Base-by-base conservation (phyloP, 495 filamentous ascomycete genomes). In the Letharia lupina region DNA sequence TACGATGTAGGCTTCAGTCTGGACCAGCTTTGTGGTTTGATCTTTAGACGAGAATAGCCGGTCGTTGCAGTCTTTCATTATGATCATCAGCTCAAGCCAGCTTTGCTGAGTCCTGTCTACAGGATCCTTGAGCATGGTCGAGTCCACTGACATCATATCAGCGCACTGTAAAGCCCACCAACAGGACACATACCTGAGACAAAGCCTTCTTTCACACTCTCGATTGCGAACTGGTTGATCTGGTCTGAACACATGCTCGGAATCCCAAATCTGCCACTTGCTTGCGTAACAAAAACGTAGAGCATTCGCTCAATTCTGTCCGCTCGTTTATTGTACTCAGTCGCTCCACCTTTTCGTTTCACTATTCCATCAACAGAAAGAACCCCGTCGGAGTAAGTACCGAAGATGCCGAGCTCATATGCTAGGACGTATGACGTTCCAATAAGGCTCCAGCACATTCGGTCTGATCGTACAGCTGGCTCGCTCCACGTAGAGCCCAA, bases 401-500 rank as follows among this genome's bases (percentile, higher is more conserved):
- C 94, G 65, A 98, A 98, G 4, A 98, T 90, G 20, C 94, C 94
- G 23, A 98, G 83, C 75, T 98, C 94, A 65, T 94, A 95, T 1
- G 92, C 90, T 47, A 98, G 78, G 3, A 91, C 87, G 77, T 94
- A 86, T 8, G 91, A 91, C 41, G 90, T 94, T 65, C 91, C 94
- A 58, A 98, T 82, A 18, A 98, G 75, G 91, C 96, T 98, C 95
- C 94, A 97, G 69, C 91, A 96, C 92, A 98, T 96, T 50, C 93
- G 88, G 68, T 98, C 94, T 67, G 91, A 96, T 68, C 93, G 80
- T 90, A 91, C 93, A n/a, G 91, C 91, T 20, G 94, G 94, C 74
- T 98, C 94, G 41, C 96, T 84, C 90, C 94, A 98, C 72, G 56
- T 52, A n/a, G 37, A 33, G 42, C 61, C 56, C 23, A 45, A 41